These are phyloP conservation scores for Backusella macrospora DNA, from an alignment of 192 early-diverging fungal genomes.

Conservation along the genomic window DNA sequence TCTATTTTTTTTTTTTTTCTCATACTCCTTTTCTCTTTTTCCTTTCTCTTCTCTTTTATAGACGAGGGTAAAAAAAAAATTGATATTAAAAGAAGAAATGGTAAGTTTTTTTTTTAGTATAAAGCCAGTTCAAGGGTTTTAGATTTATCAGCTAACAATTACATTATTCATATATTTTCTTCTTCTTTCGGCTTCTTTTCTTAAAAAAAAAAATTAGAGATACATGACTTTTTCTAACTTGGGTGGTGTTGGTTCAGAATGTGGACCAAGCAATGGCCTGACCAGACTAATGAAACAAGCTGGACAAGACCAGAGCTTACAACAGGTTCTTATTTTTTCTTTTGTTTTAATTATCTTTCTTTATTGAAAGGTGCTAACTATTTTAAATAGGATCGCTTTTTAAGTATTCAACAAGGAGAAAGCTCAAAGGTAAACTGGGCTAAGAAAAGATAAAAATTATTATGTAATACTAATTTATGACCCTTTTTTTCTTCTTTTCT, in stretches of 20 bases:
- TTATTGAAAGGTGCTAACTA: not conserved
- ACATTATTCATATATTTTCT: too few species aligned
- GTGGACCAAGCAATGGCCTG: slow-evolving; percentile 19
- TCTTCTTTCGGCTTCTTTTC: too few species aligned
- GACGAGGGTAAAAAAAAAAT: too few species aligned
- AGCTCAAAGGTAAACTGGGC: slow-evolving; percentile 1
- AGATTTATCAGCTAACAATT: too few species aligned
- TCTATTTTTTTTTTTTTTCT: not conserved
- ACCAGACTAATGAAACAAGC: slow-evolving; percentile 12
- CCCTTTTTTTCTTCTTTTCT: not conserved
- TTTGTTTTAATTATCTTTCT: not conserved
- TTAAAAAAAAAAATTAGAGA: not conserved
- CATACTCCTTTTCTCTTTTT: not conserved
- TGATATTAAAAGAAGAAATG: too few species aligned
- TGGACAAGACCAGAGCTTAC: slow-evolving; percentile 13
- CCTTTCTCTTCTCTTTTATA: not conserved
- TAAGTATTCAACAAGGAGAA: slow-evolving; percentile 9
- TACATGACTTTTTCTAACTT: slow-evolving; percentile 26
- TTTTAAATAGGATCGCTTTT: not conserved
- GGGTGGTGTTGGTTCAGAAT: slow-evolving; percentile 9
- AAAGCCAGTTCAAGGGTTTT: too few species aligned
- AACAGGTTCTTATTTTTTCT: not conserved
- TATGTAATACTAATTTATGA: not conserved
- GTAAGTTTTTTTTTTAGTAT: too few species aligned
- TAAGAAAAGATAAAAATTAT: slow-evolving; percentile 4